Conservation (phyloP, 208 protist genomes). For the Porcisia deanei region DNA sequence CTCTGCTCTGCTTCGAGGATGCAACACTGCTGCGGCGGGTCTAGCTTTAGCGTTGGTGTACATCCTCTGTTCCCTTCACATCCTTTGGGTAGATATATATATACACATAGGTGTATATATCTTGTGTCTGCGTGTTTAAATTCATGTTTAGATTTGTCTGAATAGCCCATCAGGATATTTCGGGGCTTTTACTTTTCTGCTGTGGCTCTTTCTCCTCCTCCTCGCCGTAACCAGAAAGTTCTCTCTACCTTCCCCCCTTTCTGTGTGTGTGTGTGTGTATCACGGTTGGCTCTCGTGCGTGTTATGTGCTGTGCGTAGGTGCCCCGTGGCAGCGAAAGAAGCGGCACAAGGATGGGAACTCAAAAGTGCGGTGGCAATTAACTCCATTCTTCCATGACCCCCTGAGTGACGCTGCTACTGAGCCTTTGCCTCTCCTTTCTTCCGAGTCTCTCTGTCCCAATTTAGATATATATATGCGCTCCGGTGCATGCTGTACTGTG, state of each 20-base stretch:
- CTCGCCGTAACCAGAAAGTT: not conserved
- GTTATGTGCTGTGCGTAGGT: not conserved
- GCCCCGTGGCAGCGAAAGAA: not conserved
- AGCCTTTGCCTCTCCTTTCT: not conserved
- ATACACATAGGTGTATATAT: too few species aligned
- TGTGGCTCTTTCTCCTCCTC: not conserved
- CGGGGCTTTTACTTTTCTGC: not conserved
- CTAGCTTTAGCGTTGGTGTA: not conserved
- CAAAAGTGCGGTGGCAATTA: not conserved
- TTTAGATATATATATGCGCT: not conserved
- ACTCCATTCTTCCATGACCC: not conserved
- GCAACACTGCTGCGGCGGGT: not conserved
- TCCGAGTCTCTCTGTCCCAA: not conserved
- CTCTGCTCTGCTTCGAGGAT: not conserved
- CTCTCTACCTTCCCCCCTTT: not conserved
- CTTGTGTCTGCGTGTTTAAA: too few species aligned
- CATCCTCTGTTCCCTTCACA: not conserved
- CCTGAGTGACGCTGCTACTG: not conserved
- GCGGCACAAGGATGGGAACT: not conserved
- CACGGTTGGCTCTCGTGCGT: not conserved
- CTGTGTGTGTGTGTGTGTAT: not conserved
- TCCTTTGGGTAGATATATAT: too few species aligned
- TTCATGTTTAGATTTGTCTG: too few species aligned
- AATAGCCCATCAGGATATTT: too few species aligned
- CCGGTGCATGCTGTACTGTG: not conserved